Percentiles rank a stretch among this genome's conserved stretches.
Evolutionary conservation across 495 filamentous ascomycete genomes (phyloP).

Genomic region (Neurospora intermedia): DNA sequence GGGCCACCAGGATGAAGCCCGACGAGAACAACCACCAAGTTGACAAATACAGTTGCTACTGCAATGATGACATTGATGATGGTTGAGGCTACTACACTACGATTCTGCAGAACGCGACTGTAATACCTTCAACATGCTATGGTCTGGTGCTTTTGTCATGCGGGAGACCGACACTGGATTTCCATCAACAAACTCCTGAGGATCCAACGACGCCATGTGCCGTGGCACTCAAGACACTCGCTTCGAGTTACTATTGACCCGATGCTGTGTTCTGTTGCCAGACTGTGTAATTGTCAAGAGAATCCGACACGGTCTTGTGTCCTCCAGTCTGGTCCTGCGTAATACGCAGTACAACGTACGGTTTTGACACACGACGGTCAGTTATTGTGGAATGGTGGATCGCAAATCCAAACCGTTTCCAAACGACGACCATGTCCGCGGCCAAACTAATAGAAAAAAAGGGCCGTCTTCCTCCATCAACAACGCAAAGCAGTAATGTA

Average conservation of each 20-base stretch:
- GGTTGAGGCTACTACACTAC: neutral
- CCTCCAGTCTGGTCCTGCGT: neutral
- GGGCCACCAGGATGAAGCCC: neutral
- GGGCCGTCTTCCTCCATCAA: neutral
- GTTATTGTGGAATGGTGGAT: neutral
- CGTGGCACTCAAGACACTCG: neutral
- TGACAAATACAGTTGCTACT: neutral
- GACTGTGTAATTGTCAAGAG: neutral
- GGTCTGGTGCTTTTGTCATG: neutral
- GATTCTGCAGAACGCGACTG: neutral
- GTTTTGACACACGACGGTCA: neutral
- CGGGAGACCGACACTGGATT: neutral
- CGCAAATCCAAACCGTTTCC: neutral
- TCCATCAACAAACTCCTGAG: neutral
- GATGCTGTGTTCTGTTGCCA: neutral
- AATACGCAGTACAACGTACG: neutral
- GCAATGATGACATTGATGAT: neutral
- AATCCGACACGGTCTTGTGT: neutral
- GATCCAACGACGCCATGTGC: neutral
- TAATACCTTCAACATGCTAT: neutral
- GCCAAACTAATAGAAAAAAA: neutral
- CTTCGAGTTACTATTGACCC: neutral
- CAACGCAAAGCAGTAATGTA: neutral
- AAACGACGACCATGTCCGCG: neutral
- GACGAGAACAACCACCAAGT: neutral